Evolutionary conservation across 306 rosid genomes (phyloP).

Genomic region (Fragaria vesca): DNA sequence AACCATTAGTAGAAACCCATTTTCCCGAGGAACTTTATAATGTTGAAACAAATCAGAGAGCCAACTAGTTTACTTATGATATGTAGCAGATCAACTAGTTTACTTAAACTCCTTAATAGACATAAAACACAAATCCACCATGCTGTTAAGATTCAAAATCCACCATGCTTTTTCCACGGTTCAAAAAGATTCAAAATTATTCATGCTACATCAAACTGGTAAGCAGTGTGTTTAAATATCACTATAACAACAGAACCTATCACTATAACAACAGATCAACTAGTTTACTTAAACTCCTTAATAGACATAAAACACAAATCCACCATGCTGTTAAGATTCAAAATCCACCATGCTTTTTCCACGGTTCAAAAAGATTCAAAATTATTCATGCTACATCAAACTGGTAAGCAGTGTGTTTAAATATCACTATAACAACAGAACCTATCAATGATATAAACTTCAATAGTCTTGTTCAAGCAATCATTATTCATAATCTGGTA

Average conservation of each 20-base stretch:
- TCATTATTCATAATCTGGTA: background rate
- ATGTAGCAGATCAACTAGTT: slow-evolving; percentile 2
- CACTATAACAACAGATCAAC: slow-evolving; percentile 13
- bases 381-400: background rate
- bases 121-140: slow-evolving; percentile 3
- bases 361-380: background rate
- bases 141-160: no score
- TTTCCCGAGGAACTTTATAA: no score
- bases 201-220: background rate
- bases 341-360: background rate
- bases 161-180: background rate
- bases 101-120: slow-evolving; percentile 14
- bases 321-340: background rate
- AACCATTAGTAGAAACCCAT: no score
- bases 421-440: background rate
- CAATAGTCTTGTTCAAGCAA: background rate
- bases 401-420: background rate
- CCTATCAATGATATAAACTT: background rate
- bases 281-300: slow-evolving; percentile 10
- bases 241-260: background rate
- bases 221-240: background rate
- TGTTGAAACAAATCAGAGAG: no score
- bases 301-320: slow-evolving; percentile 8
- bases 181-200: background rate
- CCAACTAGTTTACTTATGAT: background rate